Conservation (phyloP, 1,284 basidiomycete species). For the Rhodotorula sp. region DNA sequence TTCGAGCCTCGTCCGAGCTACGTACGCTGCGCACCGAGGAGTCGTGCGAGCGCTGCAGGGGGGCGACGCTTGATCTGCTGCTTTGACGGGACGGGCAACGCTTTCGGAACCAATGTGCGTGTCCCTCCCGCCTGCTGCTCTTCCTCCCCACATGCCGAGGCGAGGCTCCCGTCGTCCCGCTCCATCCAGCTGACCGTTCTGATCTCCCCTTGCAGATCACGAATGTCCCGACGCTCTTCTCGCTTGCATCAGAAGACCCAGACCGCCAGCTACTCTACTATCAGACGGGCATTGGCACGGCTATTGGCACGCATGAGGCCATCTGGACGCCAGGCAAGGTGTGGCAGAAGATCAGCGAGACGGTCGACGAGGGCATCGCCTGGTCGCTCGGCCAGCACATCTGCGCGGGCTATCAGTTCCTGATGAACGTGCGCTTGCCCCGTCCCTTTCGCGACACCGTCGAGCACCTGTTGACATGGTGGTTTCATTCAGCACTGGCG, state of each 20-base stretch:
- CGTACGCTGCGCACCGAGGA: background rate
- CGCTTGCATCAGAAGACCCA: conserved; percentile 1
- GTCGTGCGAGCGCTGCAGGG: background rate
- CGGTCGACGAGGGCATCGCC: conserved; percentile 16
- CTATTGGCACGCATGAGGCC: background rate
- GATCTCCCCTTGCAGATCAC: conserved; percentile 7
- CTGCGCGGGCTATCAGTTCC: conserved; percentile 55
- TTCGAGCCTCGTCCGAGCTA: background rate
- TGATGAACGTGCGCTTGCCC: conserved; percentile 15
- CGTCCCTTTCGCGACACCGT: background rate
- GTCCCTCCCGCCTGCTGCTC: background rate
- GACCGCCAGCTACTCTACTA: conserved; percentile 20
- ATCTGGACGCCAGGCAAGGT: background rate
- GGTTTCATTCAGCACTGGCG: conserved; percentile 7
- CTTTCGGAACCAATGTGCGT: conserved; percentile 9
- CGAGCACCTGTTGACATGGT: background rate
- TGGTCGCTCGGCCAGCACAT: conserved; percentile 43
- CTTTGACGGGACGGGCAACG: conserved; percentile 38
- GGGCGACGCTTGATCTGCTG: background rate
- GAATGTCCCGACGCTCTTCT: conserved; percentile 12
- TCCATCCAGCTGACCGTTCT: background rate
- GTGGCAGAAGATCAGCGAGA: background rate
- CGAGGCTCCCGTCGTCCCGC: too few relatives aligned
- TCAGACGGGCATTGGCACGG: conserved; percentile 12
- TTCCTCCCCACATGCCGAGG: too few relatives aligned